Conservation (phyloP, 2,329 filamentous ascomycete species). For the Xylaria sp. region DNA sequence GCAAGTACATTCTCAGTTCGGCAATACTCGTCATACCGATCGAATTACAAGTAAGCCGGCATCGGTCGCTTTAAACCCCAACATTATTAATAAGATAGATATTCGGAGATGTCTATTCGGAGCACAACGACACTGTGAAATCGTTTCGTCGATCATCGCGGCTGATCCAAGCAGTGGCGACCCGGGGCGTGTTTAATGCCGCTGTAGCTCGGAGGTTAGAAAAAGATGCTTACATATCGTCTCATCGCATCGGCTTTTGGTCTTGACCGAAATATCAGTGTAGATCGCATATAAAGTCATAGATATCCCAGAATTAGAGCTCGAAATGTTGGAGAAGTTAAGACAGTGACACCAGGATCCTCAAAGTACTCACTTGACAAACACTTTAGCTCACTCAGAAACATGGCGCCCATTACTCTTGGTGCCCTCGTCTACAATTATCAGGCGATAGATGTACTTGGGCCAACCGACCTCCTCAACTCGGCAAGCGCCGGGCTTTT, state of each 20-base stretch:
- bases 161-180: no score
- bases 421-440: constrained; percentile 29
- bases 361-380: not conserved
- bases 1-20: no score
- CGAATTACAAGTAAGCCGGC: no score
- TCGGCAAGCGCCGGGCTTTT: constrained; percentile 11
- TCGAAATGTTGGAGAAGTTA: not conserved
- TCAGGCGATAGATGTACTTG: constrained; percentile 31
- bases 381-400: not conserved
- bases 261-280: not conserved
- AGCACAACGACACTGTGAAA: no score
- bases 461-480: constrained; percentile 29
- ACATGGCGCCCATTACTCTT: constrained; percentile 26
- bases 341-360: not conserved
- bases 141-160: no score
- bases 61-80: no score
- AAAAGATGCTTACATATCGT: constrained; percentile 7
- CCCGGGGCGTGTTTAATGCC: constrained; percentile 6
- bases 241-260: not conserved
- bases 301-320: not conserved
- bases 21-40: no score
- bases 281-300: constrained; percentile 12
- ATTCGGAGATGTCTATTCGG: no score
- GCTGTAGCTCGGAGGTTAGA: constrained; percentile 29
- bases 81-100: no score